These are phyloP conservation scores for Rutidosis leptorrhynchoides DNA, from an alignment of 129 eudicot genomes.

Conservation along the genomic window DNA sequence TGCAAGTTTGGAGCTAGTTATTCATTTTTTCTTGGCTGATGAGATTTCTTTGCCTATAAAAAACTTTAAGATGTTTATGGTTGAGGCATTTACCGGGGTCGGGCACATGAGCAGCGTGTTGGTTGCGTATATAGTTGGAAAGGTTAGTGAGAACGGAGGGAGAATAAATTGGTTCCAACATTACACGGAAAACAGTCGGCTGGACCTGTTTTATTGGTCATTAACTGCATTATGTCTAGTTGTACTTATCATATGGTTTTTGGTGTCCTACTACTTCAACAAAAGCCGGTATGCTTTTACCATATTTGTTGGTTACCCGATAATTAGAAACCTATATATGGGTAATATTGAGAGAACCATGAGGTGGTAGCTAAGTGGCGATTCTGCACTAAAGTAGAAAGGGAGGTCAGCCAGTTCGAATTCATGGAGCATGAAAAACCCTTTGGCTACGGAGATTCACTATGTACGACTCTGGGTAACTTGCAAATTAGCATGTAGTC, in stretches of 20 bases:
- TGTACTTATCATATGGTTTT: neutral
- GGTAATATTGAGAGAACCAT: no score
- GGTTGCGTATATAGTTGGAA: conserved; percentile 1
- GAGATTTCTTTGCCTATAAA: neutral
- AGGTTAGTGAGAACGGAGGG: neutral
- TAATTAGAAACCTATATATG: no score
- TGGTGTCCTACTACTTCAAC: neutral
- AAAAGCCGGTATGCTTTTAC: neutral
- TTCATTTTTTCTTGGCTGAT: neutral
- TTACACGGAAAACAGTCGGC: conserved; percentile 1
- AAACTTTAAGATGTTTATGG: neutral
- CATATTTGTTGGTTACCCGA: no score
- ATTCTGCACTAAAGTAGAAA: no score
- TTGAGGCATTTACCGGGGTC: neutral
- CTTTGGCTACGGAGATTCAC: no score
- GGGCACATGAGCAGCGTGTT: neutral
- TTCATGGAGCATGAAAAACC: no score
- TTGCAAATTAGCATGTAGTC: no score
- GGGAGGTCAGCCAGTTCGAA: no score
- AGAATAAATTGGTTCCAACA: neutral
- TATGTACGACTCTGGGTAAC: no score
- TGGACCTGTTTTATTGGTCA: neutral
- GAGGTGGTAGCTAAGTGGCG: no score
- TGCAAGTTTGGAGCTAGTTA: neutral
- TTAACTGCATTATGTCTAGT: neutral